Base-by-base conservation (phyloP, 1,139 yeast species). In the Schwanniomyces etchellsii region DNA sequence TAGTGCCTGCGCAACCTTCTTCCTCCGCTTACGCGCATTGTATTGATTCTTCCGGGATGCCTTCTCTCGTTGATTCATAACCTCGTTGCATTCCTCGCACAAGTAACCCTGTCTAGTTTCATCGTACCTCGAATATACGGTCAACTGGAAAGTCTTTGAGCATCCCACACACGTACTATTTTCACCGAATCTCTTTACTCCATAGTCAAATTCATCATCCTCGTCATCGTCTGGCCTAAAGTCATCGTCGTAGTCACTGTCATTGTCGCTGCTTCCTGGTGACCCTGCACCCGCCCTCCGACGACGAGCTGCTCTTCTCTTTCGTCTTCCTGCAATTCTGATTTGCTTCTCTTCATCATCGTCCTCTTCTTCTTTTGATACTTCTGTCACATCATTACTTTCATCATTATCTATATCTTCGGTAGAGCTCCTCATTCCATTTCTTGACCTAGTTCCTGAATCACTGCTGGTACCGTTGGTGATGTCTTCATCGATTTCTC, bases 1-100 rank as follows among this genome's bases (percentile, higher is more conserved):
- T 28, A 91, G 62, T 2, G 95, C 94, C 36, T 80, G 83, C 0
- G 97, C 96, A 23, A 82, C 64, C 56, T 75, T 77, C 60, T 81
- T 84, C 36, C 95, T 71, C 47, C 74, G 73, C 48, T 79, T 81
- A 32, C 94, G 66, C 10, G 86, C 84, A 35, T 73, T 72, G 17
- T 75, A 44, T 50, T 72, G 81, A 52, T 64, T 76, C 44, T 59
- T 69, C 38, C 68, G 67, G 31, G 64, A 56, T 20, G 64, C 56
- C 28, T 64, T 51, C 38, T 74, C 79, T 27, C 64, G 49, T 27
- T 57, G 57, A 40, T 61, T 60, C 30, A 64, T 58, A 23, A 48
- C 49, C 34, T 64, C 69, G 17, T 79, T 72, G 53, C 95, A 85
- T 2, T 65, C 64, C 16, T 74, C 74, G 55, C 95, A 85, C 15